Conservation (phyloP, 1,284 basidiomycete genomes). For the Anthracocystis setariae region DNA sequence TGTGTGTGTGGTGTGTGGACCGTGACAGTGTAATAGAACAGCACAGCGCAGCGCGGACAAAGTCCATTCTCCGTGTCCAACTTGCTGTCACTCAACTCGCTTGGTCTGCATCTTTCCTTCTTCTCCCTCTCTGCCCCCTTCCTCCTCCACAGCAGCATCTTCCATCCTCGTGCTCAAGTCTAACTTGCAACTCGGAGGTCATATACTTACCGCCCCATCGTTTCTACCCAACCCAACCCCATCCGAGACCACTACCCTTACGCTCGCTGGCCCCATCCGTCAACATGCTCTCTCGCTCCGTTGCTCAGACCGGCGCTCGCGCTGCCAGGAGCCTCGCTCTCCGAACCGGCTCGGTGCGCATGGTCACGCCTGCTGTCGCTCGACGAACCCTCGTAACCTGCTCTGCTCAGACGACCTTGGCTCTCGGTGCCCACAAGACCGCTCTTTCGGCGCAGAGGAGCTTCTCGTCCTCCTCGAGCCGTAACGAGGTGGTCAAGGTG, state of each 20-base stretch:
- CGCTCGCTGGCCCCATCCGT: background rate
- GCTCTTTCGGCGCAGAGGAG: slow-evolving; percentile 32
- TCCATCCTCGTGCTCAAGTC: background rate
- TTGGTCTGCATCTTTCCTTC: background rate
- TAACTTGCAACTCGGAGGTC: slow-evolving; percentile 2
- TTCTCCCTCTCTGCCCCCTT: background rate
- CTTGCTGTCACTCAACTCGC: slow-evolving; percentile 2
- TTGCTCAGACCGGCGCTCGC: slow-evolving; percentile 41
- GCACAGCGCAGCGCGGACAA: slow-evolving; percentile 1
- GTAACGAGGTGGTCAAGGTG: slow-evolving; percentile 84
- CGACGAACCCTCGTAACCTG: slow-evolving; percentile 44
- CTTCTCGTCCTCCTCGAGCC: slow-evolving; percentile 49
- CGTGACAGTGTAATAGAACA: too few species aligned
- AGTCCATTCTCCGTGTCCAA: background rate
- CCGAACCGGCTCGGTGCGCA: slow-evolving; percentile 39
- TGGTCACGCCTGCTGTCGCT: slow-evolving; percentile 42
- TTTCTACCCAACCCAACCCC: background rate
- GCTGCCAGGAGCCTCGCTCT: slow-evolving; percentile 39
- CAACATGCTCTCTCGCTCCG: slow-evolving; percentile 38
- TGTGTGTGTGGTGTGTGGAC: slow-evolving; percentile 13
- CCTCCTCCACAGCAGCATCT: background rate
- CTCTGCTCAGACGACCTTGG: slow-evolving; percentile 26
- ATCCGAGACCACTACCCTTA: background rate
- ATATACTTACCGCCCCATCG: background rate
- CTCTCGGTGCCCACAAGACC: slow-evolving; percentile 28